Evolutionary conservation across 768 basidiomycete genomes (phyloP).

Genomic region (Termitomyces sp.): DNA sequence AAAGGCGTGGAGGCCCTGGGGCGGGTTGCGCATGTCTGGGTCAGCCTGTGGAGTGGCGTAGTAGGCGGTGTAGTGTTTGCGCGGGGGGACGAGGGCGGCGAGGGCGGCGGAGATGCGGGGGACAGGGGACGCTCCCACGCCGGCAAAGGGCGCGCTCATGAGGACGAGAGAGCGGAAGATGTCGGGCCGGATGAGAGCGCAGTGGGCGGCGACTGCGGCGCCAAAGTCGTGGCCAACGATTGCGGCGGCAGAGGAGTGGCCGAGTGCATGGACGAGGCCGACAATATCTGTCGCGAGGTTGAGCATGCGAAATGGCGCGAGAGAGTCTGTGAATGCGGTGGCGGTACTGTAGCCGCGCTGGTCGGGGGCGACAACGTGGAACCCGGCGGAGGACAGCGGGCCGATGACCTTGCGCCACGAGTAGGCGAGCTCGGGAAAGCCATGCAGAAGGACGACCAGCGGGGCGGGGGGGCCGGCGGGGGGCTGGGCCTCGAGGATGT

Average conservation of each 20-base stretch:
- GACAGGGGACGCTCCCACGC: conserved; percentile 17
- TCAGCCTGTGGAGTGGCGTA: conserved; percentile 42
- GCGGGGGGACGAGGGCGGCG: conserved; percentile 38
- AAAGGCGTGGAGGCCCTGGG: conserved; percentile 40
- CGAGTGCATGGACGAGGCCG: conserved; percentile 45
- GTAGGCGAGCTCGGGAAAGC: conserved; percentile 62
- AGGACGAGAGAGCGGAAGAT: conserved; percentile 49
- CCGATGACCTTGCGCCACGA: conserved; percentile 58
- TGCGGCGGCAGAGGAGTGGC: conserved; percentile 38
- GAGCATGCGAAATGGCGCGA: conserved; percentile 43
- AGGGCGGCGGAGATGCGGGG: conserved; percentile 22
- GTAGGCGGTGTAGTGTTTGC: conserved; percentile 54
- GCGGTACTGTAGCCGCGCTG: conserved; percentile 44
- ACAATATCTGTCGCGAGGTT: conserved; percentile 49
- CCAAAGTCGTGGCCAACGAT: conserved; percentile 62
- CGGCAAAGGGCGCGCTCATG: conserved; percentile 55
- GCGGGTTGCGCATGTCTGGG: conserved; percentile 34
- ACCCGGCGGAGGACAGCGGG: conserved; percentile 45
- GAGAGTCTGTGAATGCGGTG: conserved; percentile 45
- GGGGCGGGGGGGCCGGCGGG: conserved; percentile 22
- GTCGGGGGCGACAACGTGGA: conserved; percentile 60
- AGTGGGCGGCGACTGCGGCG: conserved; percentile 45
- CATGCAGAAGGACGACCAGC: conserved; percentile 54
- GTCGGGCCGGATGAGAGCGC: conserved; percentile 50
- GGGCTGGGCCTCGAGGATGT: conserved; percentile 44